Evolutionary conservation across 257 asterid species (phyloP).

Genomic region (Solanum pinnatisectum): DNA sequence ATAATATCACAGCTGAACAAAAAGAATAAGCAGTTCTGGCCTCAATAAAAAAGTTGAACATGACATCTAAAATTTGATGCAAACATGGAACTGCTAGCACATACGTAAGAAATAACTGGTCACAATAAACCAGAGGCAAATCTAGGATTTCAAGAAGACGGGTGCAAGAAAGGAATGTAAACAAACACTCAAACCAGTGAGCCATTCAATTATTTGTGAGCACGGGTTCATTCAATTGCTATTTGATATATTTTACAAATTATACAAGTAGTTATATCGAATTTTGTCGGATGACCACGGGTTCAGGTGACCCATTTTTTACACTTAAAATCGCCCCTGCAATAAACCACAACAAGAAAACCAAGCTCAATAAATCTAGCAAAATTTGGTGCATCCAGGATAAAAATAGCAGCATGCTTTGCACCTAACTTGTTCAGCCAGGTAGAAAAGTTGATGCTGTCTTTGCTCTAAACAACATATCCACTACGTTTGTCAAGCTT

Average conservation of each 20-base stretch:
- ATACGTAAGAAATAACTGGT: background rate
- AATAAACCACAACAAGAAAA: background rate
- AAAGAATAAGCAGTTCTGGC: background rate
- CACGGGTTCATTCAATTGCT: no score
- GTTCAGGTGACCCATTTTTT: no score
- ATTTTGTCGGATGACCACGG: no score
- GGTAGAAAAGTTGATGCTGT: background rate
- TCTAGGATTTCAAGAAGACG: no score
- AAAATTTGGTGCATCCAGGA: background rate
- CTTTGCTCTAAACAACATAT: background rate
- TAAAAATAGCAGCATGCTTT: background rate
- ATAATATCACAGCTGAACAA: conserved; percentile 54
- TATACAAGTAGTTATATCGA: no score
- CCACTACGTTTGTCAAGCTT: background rate
- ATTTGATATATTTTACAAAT: no score
- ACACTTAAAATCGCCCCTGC: no score
- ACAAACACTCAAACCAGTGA: no score
- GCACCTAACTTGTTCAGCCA: background rate
- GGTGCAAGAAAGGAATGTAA: no score
- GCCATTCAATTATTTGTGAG: no score
- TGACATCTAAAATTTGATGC: background rate
- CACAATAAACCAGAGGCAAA: background rate
- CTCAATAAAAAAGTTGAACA: background rate
- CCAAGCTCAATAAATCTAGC: background rate
- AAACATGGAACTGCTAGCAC: background rate